These are phyloP conservation scores for Ustilago vetiveriae DNA, from an alignment of 1,284 basidiomycete species.

Conservation along the genomic window DNA sequence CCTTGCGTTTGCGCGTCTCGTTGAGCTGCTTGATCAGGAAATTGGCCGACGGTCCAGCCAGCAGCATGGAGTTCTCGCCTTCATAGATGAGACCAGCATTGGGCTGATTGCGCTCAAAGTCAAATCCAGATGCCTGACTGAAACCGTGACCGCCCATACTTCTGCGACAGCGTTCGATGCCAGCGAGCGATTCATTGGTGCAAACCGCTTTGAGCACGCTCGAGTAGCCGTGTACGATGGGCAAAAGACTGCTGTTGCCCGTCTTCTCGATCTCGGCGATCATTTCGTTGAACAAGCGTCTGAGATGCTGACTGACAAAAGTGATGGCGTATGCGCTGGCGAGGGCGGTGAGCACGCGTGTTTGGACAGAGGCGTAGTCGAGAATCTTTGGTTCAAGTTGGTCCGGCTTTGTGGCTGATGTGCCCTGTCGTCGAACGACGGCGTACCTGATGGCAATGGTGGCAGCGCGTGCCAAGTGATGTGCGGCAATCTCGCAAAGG, in stretches of 20 bases:
- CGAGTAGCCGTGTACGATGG: constrained; percentile 56
- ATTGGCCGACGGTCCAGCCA: constrained; percentile 52
- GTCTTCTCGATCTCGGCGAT: constrained; percentile 35
- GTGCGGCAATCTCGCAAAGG: constrained; percentile 54
- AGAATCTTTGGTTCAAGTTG: constrained; percentile 54
- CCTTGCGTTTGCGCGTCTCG: constrained; percentile 23
- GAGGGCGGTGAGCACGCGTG: constrained; percentile 51
- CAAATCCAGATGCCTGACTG: constrained; percentile 48
- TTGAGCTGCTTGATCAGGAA: constrained; percentile 54
- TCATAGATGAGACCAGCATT: constrained; percentile 58
- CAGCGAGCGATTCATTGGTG: constrained; percentile 50
- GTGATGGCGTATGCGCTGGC: constrained; percentile 53
- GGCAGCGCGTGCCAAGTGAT: constrained; percentile 49
- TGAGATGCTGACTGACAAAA: constrained; percentile 46
- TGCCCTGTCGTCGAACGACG: constrained; percentile 51
- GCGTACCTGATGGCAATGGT: constrained; percentile 54
- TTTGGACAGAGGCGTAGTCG: constrained; percentile 52
- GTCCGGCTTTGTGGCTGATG: constrained; percentile 27
- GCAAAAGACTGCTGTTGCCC: constrained; percentile 39
- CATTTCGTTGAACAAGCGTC: constrained; percentile 48
- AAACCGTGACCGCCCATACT: constrained; percentile 59
- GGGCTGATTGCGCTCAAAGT: constrained; percentile 57
- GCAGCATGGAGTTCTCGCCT: constrained; percentile 57
- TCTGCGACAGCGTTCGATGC: constrained; percentile 48
- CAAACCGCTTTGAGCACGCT: constrained; percentile 54